Base-by-base conservation (phyloP, 2,329 filamentous ascomycete genomes). In the Aureobasidium lini region DNA sequence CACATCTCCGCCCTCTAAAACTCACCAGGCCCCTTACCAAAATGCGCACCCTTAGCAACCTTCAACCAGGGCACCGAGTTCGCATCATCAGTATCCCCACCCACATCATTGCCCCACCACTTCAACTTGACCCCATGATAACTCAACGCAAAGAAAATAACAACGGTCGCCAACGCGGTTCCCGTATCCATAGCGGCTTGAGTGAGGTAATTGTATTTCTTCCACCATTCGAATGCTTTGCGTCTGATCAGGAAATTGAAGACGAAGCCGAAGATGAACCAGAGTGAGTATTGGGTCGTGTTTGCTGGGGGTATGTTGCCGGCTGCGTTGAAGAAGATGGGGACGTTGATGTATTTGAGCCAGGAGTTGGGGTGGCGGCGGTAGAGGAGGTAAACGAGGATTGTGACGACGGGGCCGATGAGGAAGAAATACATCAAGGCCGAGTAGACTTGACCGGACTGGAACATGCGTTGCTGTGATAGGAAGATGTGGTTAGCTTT, bases 121-220 rank as follows among this genome's bases (percentile, higher is more conserved):
- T 77, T 83, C 67, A 94, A 90, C 42, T 80, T 79, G 37, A 82
- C 80, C 77, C 81, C 89, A 0, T 90, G 88, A 69, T 91, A 94
- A 18, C 93, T 81, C 63, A 95, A 87, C 1, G 84, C 88, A 68
- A 95, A 95, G 71, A 95, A 95, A 23, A 94, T 85, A 6, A 93
- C 81, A 15, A 95, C 85, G 39, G 94, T 85, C 32, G 88, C 89
- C 66, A 93, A 87, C 0, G 90, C 90, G n/a, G 95, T 76, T 0
- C 90, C 89, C 1, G 88, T 90, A 69, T 95, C 90, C 60, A 95
- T 78, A 1, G 89, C 90, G 0, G 90, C 90, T 61, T 86, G 90
- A 50, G 94, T 77, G 4, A 90, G 92, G 89, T 95, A 94, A 44
- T 89, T 93, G 72, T 95, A 95, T 72, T 95, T 93, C 54, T 84